Conservation (phyloP, 2,329 filamentous ascomycete species). For the Trichophyton equinum region DNA sequence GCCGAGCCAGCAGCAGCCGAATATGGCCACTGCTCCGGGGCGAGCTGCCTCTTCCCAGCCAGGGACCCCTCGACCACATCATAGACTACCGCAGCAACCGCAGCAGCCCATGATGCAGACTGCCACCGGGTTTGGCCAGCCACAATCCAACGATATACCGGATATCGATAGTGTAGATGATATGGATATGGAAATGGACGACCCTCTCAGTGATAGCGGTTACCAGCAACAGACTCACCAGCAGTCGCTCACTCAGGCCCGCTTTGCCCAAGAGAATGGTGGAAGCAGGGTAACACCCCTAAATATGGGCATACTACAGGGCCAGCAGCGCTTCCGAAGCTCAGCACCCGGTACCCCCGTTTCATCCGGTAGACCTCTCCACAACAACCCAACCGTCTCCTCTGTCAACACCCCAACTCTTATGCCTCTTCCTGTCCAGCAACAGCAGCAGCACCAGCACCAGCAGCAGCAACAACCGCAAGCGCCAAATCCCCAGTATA, state of each 20-base stretch:
- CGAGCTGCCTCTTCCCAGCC: constrained; percentile 5
- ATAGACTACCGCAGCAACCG: constrained; percentile 7
- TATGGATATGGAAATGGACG: constrained; percentile 98
- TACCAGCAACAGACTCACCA: constrained; percentile 45
- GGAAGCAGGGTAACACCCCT: constrained; percentile 51
- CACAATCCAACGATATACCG: constrained; percentile 21
- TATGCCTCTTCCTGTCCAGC: constrained; percentile 58
- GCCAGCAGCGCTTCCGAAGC: constrained; percentile 65
- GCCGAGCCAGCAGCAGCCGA: constrained; percentile 13
- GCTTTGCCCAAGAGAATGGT: constrained; percentile 45
- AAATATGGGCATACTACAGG: constrained; percentile 64
- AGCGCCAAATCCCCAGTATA: constrained; percentile 38
- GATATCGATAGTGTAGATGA: constrained; percentile 40
- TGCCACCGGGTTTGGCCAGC: constrained; percentile 13
- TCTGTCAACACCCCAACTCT: constrained; percentile 93
- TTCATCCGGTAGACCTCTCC: constrained; percentile 53
- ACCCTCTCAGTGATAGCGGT: constrained; percentile 48
- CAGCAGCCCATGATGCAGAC: constrained; percentile 14
- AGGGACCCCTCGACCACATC: constrained; percentile 15
- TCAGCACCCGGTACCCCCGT: constrained; percentile 80
- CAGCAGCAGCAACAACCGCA: constrained; percentile 29
- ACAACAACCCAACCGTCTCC: constrained; percentile 91
- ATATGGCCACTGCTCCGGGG: neutral
- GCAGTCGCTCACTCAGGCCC: constrained; percentile 54
- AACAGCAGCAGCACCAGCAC: constrained; percentile 30